These are phyloP conservation scores for Leptomonas pyrrhocoris DNA, from an alignment of 208 protist species.

Conservation along the genomic window DNA sequence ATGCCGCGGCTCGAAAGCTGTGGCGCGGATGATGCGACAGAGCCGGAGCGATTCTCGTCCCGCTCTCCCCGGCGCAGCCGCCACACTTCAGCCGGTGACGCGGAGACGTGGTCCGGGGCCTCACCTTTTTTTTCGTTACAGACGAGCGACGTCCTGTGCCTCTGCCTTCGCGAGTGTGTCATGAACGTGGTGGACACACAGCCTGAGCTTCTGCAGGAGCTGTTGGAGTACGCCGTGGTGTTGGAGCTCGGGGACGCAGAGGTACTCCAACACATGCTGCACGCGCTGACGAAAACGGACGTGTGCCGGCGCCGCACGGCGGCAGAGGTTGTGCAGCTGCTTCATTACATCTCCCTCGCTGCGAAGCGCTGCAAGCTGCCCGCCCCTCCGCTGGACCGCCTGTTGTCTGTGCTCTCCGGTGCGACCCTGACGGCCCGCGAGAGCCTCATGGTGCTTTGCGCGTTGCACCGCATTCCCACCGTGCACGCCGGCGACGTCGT, in stretches of 20 bases:
- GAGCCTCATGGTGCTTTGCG: constrained; percentile 62
- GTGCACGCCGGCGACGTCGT: constrained; percentile 46
- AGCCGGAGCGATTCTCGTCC: constrained; percentile 16
- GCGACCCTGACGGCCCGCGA: constrained; percentile 50
- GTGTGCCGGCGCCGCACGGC: constrained; percentile 26
- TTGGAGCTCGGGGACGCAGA: constrained; percentile 63
- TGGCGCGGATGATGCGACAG: neutral
- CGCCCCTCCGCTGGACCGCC: constrained; percentile 47
- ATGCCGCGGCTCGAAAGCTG: constrained; percentile 14
- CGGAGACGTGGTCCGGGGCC: constrained; percentile 53
- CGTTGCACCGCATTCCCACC: constrained; percentile 62
- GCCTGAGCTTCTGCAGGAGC: constrained; percentile 1
- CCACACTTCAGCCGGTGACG: constrained; percentile 14
- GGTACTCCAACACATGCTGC: constrained; percentile 44
- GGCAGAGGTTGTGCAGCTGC: constrained; percentile 40
- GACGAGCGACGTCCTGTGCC: constrained; percentile 65
- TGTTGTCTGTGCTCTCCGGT: constrained; percentile 48
- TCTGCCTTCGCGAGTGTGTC: constrained; percentile 50
- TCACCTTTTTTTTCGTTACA: constrained; percentile 66
- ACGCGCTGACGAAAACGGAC: constrained; percentile 34
- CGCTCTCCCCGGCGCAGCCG: neutral
- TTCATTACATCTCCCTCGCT: constrained; percentile 62
- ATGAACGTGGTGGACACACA: neutral
- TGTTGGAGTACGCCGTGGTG: constrained; percentile 57
- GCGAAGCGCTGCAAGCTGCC: constrained; percentile 75